Conservation (phyloP, 192 early-diverging fungal species). For the Coemansia sp. region DNA sequence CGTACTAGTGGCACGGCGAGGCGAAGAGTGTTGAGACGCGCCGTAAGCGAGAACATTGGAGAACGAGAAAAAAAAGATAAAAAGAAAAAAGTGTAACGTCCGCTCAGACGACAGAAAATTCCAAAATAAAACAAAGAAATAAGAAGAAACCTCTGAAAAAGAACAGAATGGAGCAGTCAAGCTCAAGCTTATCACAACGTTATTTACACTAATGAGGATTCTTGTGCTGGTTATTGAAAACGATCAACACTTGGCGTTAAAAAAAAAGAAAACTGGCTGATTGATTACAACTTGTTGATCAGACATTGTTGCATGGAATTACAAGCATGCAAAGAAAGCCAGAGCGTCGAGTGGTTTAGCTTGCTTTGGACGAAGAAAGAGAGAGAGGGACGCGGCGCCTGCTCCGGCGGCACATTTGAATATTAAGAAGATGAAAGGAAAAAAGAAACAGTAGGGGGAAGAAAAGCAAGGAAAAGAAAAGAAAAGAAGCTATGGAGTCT, state of each 20-base stretch:
- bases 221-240: no score
- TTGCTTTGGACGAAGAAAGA: neutral
- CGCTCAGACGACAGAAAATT: neutral
- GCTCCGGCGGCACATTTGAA: neutral
- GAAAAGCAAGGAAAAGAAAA: neutral
- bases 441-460: slow-evolving; percentile 5
- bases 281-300: no score
- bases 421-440: neutral
- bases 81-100: slow-evolving; percentile 3
- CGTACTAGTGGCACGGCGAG: neutral
- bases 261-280: no score
- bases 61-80: neutral
- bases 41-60: neutral
- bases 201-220: no score
- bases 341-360: neutral
- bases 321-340: no score
- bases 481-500: slow-evolving; percentile 50
- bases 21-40: neutral
- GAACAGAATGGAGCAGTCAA: neutral
- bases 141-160: neutral
- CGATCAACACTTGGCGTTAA: no score
- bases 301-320: no score
- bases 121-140: neutral
- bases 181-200: no score
- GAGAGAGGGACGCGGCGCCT: neutral